Percentiles rank a stretch among this genome's conserved stretches.
These are phyloP conservation scores for Xylaria grammica DNA, from an alignment of 495 filamentous ascomycete species.

Conservation along the genomic window DNA sequence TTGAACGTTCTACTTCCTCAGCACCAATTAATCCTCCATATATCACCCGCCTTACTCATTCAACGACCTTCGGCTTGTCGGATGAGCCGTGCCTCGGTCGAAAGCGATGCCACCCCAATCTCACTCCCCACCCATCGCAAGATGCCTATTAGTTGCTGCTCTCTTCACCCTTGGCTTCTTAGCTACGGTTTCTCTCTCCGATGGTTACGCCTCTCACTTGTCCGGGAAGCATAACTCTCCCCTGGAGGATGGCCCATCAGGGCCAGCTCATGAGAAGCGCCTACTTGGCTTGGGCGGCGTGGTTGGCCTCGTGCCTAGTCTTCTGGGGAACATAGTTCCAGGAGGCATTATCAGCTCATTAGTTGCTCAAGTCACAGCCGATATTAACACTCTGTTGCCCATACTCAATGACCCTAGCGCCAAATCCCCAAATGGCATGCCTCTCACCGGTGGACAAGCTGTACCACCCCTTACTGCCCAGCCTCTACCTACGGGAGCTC, in stretches of 20 bases:
- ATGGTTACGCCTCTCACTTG: not conserved
- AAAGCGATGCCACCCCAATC: slow-evolving; percentile 23
- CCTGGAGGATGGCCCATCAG: not conserved
- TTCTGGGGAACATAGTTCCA: slow-evolving; percentile 15
- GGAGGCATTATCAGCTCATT: slow-evolving; percentile 16
- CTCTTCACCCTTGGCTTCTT: slow-evolving; percentile 24
- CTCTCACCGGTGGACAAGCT: slow-evolving; percentile 21
- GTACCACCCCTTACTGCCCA: slow-evolving; percentile 12
- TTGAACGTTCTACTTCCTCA: slow-evolving; percentile 25
- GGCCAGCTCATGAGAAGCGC: slow-evolving; percentile 15
- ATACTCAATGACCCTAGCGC: slow-evolving; percentile 11
- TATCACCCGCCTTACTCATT: not conserved
- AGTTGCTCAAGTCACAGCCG: slow-evolving; percentile 19
- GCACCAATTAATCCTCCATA: slow-evolving; percentile 14
- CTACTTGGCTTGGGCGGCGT: slow-evolving; percentile 17
- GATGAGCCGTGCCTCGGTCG: not conserved
- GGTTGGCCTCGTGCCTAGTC: slow-evolving; percentile 12
- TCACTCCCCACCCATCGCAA: slow-evolving; percentile 24
- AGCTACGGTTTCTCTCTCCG: slow-evolving; percentile 9
- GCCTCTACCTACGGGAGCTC: slow-evolving; percentile 20
- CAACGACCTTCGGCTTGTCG: not conserved
- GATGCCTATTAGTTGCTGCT: slow-evolving; percentile 19
- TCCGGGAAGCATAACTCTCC: not conserved
- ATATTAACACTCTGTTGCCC: slow-evolving; percentile 10
- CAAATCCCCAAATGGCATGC: slow-evolving; percentile 17